phyloP scores from a whole-genome alignment of 805 yeast genomes.

The Isabelozyma gotoi region DNA sequence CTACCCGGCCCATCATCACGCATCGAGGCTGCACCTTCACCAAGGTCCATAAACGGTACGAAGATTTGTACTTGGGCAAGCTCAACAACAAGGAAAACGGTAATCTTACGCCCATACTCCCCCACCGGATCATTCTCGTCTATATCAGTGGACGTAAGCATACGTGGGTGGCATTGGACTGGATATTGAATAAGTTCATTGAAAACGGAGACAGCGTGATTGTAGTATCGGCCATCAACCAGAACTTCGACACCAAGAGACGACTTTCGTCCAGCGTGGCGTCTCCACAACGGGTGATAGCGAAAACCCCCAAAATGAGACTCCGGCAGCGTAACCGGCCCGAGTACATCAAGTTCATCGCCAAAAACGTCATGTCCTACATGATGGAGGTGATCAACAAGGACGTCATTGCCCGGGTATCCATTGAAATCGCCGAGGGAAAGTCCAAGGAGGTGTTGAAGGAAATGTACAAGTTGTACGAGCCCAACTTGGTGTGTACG shows the following conservation, averaged over 20 bases:
- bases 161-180: conserved; percentile 83
- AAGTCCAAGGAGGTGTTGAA: conserved; percentile 54
- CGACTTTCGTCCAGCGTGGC: conserved; percentile 7
- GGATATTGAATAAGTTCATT: conserved; percentile 54
- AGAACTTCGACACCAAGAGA: conserved; percentile 8
- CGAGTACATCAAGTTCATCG: conserved; percentile 44
- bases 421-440: conserved; percentile 63
- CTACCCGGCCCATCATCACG: conserved; percentile 41
- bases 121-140: conserved; percentile 56
- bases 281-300: conserved; percentile 13
- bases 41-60: conserved; percentile 47
- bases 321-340: conserved; percentile 43
- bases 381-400: conserved; percentile 47
- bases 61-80: conserved; percentile 42
- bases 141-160: conserved; percentile 71
- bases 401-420: conserved; percentile 45
- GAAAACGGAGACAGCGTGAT: conserved; percentile 69
- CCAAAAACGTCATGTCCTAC: conserved; percentile 54
- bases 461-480: conserved; percentile 60
- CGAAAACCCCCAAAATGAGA: conserved; percentile 29
- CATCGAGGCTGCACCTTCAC: conserved; percentile 45
- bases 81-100: conserved; percentile 20
- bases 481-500: conserved; percentile 57
- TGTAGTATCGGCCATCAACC: conserved; percentile 53
- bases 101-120: conserved; percentile 37